Conservation (phyloP, 257 asterid genomes). For the Oldenlandia corymbosa region DNA sequence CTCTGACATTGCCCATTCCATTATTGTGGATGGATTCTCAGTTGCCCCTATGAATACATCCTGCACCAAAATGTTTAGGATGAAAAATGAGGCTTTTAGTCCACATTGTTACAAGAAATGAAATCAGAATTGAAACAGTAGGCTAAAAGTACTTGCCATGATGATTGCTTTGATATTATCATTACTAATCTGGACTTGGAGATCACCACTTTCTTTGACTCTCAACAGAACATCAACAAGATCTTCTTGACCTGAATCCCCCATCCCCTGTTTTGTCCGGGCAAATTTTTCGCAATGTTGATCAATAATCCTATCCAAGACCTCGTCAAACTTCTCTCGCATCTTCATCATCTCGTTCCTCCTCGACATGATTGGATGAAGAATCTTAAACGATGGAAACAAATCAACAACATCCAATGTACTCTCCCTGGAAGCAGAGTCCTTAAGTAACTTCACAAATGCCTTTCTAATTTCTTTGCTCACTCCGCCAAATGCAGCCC, state of each 20-base stretch:
- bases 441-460: too few relatives aligned
- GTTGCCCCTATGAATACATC: background rate
- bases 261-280: background rate
- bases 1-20: background rate
- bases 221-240: background rate
- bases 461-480: background rate
- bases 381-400: background rate
- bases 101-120: too few relatives aligned
- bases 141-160: slow-evolving; percentile 1
- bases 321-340: background rate
- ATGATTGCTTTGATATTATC: background rate
- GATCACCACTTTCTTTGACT: background rate
- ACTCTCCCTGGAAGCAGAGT: background rate
- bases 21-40: background rate
- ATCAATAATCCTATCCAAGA: background rate
- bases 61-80: background rate
- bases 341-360: background rate
- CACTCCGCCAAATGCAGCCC: background rate
- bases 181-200: background rate
- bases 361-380: background rate
- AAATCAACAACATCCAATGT: background rate
- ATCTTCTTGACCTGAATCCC: background rate
- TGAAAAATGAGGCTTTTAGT: too few relatives aligned
- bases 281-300: background rate
- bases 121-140: too few relatives aligned